A percentile compares a stretch with the other conserved stretches of the same genome.
Conservation (phyloP, 441 rosid species). For the Kokia cookei region DNA sequence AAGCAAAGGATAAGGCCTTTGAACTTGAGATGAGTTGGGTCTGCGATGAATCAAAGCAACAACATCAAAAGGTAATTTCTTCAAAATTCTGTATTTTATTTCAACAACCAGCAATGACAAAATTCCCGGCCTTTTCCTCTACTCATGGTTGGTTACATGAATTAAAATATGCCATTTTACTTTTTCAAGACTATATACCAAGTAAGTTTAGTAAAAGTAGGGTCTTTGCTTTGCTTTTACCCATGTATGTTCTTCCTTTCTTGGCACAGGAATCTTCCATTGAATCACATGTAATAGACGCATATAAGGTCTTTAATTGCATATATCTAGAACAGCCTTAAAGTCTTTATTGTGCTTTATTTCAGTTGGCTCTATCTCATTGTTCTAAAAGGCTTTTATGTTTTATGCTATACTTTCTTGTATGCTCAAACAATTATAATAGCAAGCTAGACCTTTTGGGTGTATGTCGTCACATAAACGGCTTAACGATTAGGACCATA, state of each 20-base stretch:
- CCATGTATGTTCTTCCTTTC: neutral
- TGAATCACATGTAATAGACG: neutral
- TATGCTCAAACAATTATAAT: neutral
- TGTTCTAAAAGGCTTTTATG: neutral
- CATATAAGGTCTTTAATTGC: neutral
- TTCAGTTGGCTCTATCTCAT: neutral
- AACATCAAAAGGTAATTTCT: slow-evolving; percentile 75
- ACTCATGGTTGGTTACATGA: neutral
- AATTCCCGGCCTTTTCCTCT: neutral
- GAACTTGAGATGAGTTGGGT: slow-evolving; percentile 98
- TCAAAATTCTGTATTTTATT: neutral
- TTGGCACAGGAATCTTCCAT: neutral
- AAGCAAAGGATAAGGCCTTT: slow-evolving; percentile 97
- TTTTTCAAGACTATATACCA: neutral
- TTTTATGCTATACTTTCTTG: neutral
- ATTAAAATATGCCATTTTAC: neutral
- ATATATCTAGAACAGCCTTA: neutral
- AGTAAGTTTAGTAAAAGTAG: neutral
- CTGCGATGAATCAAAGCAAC: slow-evolving; percentile 81
- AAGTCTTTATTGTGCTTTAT: neutral
- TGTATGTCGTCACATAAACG: neutral
- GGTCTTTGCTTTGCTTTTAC: neutral
- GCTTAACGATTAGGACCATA: neutral
- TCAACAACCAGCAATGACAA: neutral
- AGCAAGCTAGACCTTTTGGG: neutral